A percentile compares a stretch with the other conserved stretches of the same genome.
These are phyloP conservation scores for Dactylella cylindrospora DNA, from an alignment of 2,329 filamentous ascomycete genomes.

Conservation along the genomic window DNA sequence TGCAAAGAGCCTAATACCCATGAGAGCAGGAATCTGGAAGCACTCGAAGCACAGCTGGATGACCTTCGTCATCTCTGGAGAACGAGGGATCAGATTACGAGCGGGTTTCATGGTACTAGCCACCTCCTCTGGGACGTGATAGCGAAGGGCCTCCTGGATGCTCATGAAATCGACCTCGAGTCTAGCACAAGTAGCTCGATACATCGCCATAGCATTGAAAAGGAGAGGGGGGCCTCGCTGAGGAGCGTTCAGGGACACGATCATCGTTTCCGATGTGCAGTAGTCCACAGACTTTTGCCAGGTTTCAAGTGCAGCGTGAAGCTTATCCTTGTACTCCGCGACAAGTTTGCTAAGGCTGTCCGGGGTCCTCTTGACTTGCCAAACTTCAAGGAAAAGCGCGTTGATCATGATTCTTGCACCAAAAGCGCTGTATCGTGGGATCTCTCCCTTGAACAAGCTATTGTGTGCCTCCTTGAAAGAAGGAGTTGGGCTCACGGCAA, in stretches of 20 bases:
- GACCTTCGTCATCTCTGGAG: constrained; percentile 96
- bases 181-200: constrained; percentile 86
- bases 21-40: constrained; percentile 90
- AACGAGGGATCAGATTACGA: constrained; percentile 89
- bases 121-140: constrained; percentile 96
- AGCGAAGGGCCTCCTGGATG: constrained; percentile 92
- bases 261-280: constrained; percentile 85
- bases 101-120: constrained; percentile 94
- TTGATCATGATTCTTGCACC: constrained; percentile 99
- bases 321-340: constrained; percentile 80
- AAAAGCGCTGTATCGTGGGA: constrained; percentile 89
- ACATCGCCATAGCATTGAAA: constrained; percentile 97
- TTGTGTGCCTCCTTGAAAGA: constrained; percentile 94
- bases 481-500: constrained; percentile 69
- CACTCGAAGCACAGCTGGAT: constrained; percentile 97
- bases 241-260: constrained; percentile 86
- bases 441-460: constrained; percentile 90
- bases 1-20: constrained; percentile 97
- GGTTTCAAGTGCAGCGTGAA: constrained; percentile 91
- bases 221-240: constrained; percentile 95
- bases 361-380: constrained; percentile 98
- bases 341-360: constrained; percentile 96
- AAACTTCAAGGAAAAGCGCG: constrained; percentile 94
- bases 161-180: constrained; percentile 94
- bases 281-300: constrained; percentile 96